phyloP scores from a whole-genome alignment of 805 yeast species.

The Pichia deserticola region DNA sequence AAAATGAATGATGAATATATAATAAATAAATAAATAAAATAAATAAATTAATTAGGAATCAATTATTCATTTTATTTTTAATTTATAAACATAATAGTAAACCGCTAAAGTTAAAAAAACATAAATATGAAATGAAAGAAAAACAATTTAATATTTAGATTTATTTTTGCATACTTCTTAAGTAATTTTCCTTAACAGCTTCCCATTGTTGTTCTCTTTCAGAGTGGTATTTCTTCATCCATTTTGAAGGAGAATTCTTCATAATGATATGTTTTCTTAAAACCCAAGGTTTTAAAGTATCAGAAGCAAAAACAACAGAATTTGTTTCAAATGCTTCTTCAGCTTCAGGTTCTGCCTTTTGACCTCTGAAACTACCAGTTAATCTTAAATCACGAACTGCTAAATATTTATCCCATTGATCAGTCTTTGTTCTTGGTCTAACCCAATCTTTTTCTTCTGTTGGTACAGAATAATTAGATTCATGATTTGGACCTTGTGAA shows the following conservation, averaged over 20 bases:
- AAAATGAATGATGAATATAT: constrained; percentile 5
- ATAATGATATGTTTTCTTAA: constrained; percentile 32
- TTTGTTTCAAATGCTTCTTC: constrained; percentile 75
- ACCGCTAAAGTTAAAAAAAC: too few relatives aligned
- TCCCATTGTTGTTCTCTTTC: constrained; percentile 27
- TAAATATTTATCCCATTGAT: constrained; percentile 46
- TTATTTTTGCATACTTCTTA: constrained; percentile 29
- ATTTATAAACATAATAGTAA: too few relatives aligned
- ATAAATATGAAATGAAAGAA: too few relatives aligned
- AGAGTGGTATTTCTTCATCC: constrained; percentile 29
- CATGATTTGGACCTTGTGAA: constrained; percentile 30
- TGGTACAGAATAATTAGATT: constrained; percentile 33
- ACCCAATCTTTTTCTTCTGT: constrained; percentile 39
- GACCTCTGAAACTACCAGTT: constrained; percentile 70
- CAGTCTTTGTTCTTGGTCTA: constrained; percentile 46
- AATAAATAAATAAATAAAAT: constrained; percentile 11
- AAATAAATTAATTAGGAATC: constrained; percentile 1
- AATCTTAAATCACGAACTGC: constrained; percentile 71
- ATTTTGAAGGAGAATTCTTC: constrained; percentile 33
- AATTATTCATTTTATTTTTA: too few relatives aligned
- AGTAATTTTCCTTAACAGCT: constrained; percentile 29
- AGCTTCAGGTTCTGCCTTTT: constrained; percentile 56
- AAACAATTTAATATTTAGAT: too few relatives aligned
- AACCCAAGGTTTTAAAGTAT: constrained; percentile 31
- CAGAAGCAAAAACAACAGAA: constrained; percentile 34